Conservation (phyloP, 73 alveolate species). For the Paramecium sexaurelia region DNA sequence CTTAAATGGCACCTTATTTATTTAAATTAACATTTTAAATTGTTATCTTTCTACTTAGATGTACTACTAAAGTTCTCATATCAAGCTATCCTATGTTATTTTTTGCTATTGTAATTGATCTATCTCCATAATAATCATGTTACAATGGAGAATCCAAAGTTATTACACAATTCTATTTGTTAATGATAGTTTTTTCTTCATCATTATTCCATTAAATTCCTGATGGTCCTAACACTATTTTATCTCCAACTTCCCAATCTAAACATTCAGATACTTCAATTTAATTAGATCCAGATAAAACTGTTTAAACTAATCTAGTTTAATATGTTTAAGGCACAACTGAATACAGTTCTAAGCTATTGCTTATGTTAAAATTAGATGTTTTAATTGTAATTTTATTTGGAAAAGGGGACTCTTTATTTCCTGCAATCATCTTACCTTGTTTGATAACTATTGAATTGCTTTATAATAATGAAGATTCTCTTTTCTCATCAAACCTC, state of each 20-base stretch:
- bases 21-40: constrained; percentile 22
- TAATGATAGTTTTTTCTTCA: constrained; percentile 22
- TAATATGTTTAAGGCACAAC: background rate
- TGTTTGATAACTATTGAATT: constrained; percentile 10
- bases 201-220: background rate
- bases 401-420: constrained; percentile 35
- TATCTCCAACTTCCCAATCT: constrained; percentile 66
- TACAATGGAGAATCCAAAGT: constrained; percentile 32
- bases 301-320: constrained; percentile 35
- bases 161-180: background rate
- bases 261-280: constrained; percentile 25
- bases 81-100: constrained; percentile 26
- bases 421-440: constrained; percentile 59
- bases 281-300: constrained; percentile 24
- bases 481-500: constrained; percentile 39
- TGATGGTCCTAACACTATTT: constrained; percentile 55
- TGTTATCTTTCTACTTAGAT: constrained; percentile 62
- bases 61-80: constrained; percentile 58
- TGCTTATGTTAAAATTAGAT: background rate
- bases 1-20: background rate
- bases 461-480: background rate
- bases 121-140: constrained; percentile 62
- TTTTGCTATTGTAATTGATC: constrained; percentile 28
- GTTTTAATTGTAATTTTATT: background rate
- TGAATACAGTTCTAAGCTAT: background rate